phyloP scores from a whole-genome alignment of 169 alveolate species.

The Cystoisospora suis region DNA sequence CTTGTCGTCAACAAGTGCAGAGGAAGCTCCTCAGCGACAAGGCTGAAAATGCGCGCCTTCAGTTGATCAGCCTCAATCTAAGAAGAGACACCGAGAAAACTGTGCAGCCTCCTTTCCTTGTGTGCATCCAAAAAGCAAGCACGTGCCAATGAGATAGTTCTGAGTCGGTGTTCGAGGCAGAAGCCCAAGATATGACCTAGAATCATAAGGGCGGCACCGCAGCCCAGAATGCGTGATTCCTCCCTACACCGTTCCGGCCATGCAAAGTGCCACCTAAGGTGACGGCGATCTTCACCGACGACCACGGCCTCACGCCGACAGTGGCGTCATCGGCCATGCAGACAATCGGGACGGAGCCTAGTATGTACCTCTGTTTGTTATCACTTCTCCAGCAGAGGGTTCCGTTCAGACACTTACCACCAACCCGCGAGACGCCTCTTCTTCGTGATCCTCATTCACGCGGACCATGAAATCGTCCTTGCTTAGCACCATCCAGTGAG shows the following conservation, averaged over 20 bases:
- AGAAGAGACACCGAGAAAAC: no score
- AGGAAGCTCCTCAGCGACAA: conserved; percentile 31
- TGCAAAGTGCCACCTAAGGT: no score
- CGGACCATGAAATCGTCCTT: background rate
- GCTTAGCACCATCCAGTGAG: conserved; percentile 23
- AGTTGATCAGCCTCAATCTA: background rate
- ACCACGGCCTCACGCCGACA: background rate
- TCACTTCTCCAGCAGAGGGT: background rate
- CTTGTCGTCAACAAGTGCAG: background rate
- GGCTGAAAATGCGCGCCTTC: background rate
- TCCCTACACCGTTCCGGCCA: no score
- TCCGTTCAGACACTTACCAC: no score
- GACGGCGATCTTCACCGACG: no score
- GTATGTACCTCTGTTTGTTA: background rate
- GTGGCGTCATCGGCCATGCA: background rate
- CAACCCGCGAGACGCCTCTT: background rate
- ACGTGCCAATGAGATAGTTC: no score
- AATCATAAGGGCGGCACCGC: no score
- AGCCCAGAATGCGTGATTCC: no score
- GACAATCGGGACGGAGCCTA: background rate
- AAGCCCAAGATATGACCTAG: no score
- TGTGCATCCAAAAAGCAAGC: no score
- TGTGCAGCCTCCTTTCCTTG: no score
- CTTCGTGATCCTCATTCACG: background rate
- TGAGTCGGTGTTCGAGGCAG: no score